Evolutionary conservation across 345 rosid genomes (phyloP).

Genomic region (Tarenaya hassleriana): DNA sequence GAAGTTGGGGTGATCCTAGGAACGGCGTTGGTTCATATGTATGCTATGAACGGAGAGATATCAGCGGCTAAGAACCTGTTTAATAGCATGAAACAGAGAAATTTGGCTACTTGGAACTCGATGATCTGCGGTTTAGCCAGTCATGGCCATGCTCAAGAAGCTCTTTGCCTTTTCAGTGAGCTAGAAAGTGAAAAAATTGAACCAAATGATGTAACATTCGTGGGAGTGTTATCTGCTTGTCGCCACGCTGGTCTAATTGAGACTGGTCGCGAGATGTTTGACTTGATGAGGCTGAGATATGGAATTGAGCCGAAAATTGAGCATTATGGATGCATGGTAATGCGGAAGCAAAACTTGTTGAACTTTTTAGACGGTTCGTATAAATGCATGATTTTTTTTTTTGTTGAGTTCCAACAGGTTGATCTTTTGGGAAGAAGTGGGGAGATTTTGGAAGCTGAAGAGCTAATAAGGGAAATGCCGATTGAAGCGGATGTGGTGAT

Average conservation of each 20-base stretch:
- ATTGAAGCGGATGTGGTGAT: constrained; percentile 26
- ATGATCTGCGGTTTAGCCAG: constrained; percentile 24
- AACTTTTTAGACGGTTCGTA: too few species aligned
- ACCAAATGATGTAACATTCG: constrained; percentile 27
- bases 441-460: constrained; percentile 21
- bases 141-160: constrained; percentile 26
- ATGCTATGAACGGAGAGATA: constrained; percentile 22
- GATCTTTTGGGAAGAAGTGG: constrained; percentile 28
- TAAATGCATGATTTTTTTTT: too few species aligned
- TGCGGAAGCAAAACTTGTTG: too few species aligned
- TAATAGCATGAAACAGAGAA: constrained; percentile 20
- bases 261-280: constrained; percentile 16
- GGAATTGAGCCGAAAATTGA: constrained; percentile 28
- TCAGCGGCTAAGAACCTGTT: constrained; percentile 20
- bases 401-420: background rate
- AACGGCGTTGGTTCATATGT: constrained; percentile 30
- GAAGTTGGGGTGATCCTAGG: constrained; percentile 25
- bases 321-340: constrained; percentile 26
- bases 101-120: constrained; percentile 26
- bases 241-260: constrained; percentile 23
- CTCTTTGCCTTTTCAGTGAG: constrained; percentile 16
- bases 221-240: constrained; percentile 28
- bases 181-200: constrained; percentile 18
- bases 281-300: constrained; percentile 19
- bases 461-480: constrained; percentile 21